Evolutionary conservation across 2,329 filamentous ascomycete species (phyloP).

Genomic region (Diaporthe citrichinensis): DNA sequence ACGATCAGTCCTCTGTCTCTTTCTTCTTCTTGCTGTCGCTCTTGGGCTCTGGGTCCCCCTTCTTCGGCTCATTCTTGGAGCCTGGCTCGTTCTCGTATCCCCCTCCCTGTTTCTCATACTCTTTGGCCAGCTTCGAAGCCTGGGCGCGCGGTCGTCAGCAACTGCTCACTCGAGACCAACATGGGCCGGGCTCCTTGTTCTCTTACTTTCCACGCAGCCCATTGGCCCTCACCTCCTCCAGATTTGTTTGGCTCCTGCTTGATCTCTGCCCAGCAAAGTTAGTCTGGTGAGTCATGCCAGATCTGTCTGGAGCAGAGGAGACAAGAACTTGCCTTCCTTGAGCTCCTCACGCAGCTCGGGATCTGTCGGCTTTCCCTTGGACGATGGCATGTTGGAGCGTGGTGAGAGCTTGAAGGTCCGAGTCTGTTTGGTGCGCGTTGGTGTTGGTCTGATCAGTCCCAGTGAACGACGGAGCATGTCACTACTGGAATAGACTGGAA

Average conservation of each 20-base stretch:
- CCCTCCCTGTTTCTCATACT: constrained; percentile 58
- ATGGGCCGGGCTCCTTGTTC: neutral
- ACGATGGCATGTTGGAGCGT: constrained; percentile 52
- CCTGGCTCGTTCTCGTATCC: constrained; percentile 57
- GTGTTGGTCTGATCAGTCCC: neutral
- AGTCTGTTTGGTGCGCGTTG: constrained; percentile 15
- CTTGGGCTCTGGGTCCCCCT: constrained; percentile 39
- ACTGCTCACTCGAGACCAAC: constrained; percentile 12
- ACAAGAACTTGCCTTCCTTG: constrained; percentile 52
- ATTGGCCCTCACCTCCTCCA: constrained; percentile 56
- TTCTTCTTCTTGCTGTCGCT: constrained; percentile 40
- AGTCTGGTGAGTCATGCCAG: neutral
- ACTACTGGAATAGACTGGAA: neutral
- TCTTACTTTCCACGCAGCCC: constrained; percentile 55
- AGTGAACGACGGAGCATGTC: constrained; percentile 25
- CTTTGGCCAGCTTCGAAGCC: constrained; percentile 56
- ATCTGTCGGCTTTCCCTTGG: constrained; percentile 58
- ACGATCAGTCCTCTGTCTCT: constrained; percentile 41
- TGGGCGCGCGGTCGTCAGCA: constrained; percentile 37
- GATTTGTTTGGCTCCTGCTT: constrained; percentile 59
- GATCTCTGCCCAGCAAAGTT: constrained; percentile 51
- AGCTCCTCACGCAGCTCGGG: constrained; percentile 56
- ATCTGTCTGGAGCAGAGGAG: neutral
- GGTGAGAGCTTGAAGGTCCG: neutral
- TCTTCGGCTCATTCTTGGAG: constrained; percentile 54